A percentile compares a stretch with the other conserved stretches of the same genome.
phyloP scores from a whole-genome alignment of 805 yeast genomes.

The Wickerhamiella domercqiae region DNA sequence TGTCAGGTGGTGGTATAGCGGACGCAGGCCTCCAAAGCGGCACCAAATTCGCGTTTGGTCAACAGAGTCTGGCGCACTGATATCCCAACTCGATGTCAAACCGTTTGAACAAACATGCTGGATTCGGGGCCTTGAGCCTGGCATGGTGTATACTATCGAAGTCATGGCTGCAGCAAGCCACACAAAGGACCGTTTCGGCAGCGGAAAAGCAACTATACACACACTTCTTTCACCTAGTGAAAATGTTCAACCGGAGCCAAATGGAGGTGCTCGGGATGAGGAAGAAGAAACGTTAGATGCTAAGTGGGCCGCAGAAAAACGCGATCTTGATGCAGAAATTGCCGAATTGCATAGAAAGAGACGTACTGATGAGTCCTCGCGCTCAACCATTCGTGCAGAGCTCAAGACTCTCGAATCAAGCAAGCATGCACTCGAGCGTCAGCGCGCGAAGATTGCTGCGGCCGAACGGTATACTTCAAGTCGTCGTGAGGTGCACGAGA shows the following conservation, averaged over 20 bases:
- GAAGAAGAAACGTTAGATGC: conserved; percentile 5
- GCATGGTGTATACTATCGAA: conserved; percentile 17
- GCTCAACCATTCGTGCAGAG: conserved; percentile 24
- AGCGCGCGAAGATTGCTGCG: conserved; percentile 21
- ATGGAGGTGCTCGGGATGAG: conserved; percentile 3
- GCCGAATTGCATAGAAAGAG: conserved; percentile 20
- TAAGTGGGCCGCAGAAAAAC: conserved; percentile 18
- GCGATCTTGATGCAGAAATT: conserved; percentile 23
- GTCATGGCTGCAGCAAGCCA: not conserved
- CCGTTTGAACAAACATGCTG: no score
- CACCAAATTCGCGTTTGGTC: conserved; percentile 3
- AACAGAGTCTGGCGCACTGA: no score
- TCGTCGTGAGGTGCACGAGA: conserved; percentile 4
- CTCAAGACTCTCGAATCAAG: conserved; percentile 25
- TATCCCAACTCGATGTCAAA: no score
- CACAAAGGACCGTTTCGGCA: conserved; percentile 20
- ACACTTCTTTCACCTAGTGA: conserved; percentile 2
- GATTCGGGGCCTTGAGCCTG: conserved; percentile 22
- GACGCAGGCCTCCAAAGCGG: conserved; percentile 5
- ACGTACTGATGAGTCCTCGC: conserved; percentile 18
- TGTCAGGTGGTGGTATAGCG: conserved; percentile 9
- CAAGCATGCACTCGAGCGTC: conserved; percentile 25
- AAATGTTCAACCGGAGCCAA: conserved; percentile 1
- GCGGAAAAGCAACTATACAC: conserved; percentile 14
- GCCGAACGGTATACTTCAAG: conserved; percentile 12